Base-by-base conservation (phyloP, 805 yeast species). In the Kodamaea kaohsiungensis region DNA sequence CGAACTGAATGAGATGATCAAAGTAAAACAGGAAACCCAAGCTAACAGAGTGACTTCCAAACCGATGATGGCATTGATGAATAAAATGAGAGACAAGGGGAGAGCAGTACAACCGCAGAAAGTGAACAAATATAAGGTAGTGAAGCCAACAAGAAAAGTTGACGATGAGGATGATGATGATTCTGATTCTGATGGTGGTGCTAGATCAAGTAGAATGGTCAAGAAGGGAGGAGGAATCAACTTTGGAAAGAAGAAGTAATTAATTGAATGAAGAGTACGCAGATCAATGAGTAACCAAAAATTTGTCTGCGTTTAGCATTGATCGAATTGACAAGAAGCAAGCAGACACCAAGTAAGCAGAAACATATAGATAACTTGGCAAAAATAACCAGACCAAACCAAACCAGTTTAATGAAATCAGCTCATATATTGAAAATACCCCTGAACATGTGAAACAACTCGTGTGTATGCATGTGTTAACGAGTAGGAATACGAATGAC, bases 41-140 rank as follows among this genome's bases (percentile, higher is more conserved):
- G 45, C 19, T 13, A 16, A 37, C 16, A 42, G 53, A 13, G 48
- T 42, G n/a, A n/a, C 62, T 25, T 70, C 75, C 6, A 65, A 63
- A 53, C 71, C 80, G 2, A 72, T 76, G 74, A 53, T 62, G 13
- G 73, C 77, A 6, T 66, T 76, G 51, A 62, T 73, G 68, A 73
- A 75, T 56, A 70, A 63, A 50, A 63, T 73, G 66, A 64, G 77
- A 43, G 62, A 66, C 39, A 59, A 60, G 2, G 62, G 54, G 17
- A 52, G 75, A 40, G 58, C 45, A 40, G n/a, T 9, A 4, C n/a
- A 10, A 5, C 19, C 25, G 17, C 19, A 47, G 18, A 42, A 43
- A 35, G 43, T 27, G 3, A 52, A 39, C 43, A 47, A 47, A 43
- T 18, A 12, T 6, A 46, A 38, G 8, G 13, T 15, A 16, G 13